Evolutionary conservation across 129 eudicot species (phyloP), one percentile per base, ranked within the genome.

Genomic region (Escallonia rubra): DNA sequence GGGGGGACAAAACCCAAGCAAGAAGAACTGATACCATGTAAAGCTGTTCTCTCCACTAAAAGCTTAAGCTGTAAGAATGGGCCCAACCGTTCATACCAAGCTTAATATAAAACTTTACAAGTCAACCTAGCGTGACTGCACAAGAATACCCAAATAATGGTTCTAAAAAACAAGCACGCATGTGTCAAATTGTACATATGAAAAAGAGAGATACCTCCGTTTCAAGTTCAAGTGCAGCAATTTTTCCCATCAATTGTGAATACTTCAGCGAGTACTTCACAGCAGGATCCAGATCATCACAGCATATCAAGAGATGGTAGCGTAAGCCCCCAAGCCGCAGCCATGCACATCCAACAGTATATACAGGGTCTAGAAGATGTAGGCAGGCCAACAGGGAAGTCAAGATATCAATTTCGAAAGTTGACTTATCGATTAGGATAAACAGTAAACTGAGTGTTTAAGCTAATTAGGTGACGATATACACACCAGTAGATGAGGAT

Each of bases 221-320:
- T 74, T 94, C 99, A 34, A 83, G 82, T 78, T 85, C 80, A 79
- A 94, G 93, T 13, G 84, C 77, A 12, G 81, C 74, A 69, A 90
- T 89, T 80, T 74, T 87, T 67, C 79, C 85, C 48, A 72, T 74
- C 43, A 89, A 68, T 55, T 77, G 85, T 55, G 79, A 43, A 77
- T 84, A 78, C 85, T 81, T 89, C 45, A 79, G 41, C 41, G 81
- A 76, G 75, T 89, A 85, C 73, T 94, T 94, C 39, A 77, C 73
- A 73, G 96, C 76, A 11, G 97, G 99, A 81, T 94, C 99, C 82
- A 94, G 74, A 54, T 87, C 91, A 89, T 82, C 88, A 69, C 86
- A 82, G 70, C 80, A 64, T 58, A 81, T 76, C 75, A 94, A 70
- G 64, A 94, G 99, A 75, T 75, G 86, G 77, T 86, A 89, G 7